These are phyloP conservation scores for Hanseniaspora gamundiae DNA, from an alignment of 1,139 yeast species.

Conservation along the genomic window DNA sequence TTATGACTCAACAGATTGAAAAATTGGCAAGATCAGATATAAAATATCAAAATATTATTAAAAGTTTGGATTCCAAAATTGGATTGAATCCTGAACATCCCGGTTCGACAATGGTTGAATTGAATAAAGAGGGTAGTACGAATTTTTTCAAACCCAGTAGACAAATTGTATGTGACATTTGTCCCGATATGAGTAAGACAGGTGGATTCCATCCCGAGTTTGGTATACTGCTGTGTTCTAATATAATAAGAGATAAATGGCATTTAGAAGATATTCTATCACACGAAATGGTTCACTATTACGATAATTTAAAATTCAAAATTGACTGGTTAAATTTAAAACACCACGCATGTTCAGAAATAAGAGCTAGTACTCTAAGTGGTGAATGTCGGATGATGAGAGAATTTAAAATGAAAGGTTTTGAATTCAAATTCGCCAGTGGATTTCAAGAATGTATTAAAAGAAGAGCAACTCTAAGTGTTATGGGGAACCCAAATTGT, in stretches of 20 bases:
- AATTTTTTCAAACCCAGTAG: slow-evolving; percentile 6
- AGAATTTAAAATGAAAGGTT: slow-evolving; percentile 43
- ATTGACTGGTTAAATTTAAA: slow-evolving; percentile 73
- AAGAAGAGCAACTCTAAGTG: slow-evolving; percentile 79
- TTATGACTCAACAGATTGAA: slow-evolving; percentile 76
- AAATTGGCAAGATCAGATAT: slow-evolving; percentile 29
- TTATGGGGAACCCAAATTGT: slow-evolving; percentile 77
- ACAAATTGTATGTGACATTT: slow-evolving; percentile 68
- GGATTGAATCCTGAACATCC: background rate
- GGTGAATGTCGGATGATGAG: slow-evolving; percentile 93
- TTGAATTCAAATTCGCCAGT: slow-evolving; percentile 31
- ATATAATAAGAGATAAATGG: slow-evolving; percentile 64
- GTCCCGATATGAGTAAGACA: slow-evolving; percentile 67
- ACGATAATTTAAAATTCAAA: slow-evolving; percentile 78
- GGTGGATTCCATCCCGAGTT: slow-evolving; percentile 90
- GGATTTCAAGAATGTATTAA: slow-evolving; percentile 88
- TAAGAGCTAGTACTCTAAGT: slow-evolving; percentile 81
- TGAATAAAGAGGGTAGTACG: slow-evolving; percentile 10
- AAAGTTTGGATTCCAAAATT: slow-evolving; percentile 28
- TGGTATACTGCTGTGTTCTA: slow-evolving; percentile 81
- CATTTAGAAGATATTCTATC: slow-evolving; percentile 84
- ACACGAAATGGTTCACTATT: slow-evolving; percentile 89
- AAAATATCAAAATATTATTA: slow-evolving; percentile 4
- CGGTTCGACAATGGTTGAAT: background rate
- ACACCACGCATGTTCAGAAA: slow-evolving; percentile 96